phyloP scores from a whole-genome alignment of 441 rosid genomes.

The Melastoma candidum region DNA sequence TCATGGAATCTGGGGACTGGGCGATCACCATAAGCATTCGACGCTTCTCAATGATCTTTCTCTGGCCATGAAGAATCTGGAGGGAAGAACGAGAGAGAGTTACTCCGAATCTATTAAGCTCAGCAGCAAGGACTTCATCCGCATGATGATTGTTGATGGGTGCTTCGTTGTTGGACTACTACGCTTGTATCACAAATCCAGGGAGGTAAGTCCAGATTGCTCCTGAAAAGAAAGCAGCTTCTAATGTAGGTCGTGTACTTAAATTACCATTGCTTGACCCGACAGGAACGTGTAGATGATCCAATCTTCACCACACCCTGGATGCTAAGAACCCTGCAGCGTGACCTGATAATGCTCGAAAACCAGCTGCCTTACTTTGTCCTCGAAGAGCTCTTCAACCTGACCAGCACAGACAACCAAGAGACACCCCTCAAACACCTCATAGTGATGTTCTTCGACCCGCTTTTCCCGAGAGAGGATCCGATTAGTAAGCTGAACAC shows the following conservation, averaged over 20 bases:
- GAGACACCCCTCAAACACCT: background rate
- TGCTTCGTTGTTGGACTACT: slow-evolving; percentile 34
- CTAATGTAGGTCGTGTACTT: too few species aligned
- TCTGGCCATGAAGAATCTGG: slow-evolving; percentile 4
- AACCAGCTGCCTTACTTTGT: slow-evolving; percentile 11
- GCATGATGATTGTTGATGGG: slow-evolving; percentile 40
- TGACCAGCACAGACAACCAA: background rate
- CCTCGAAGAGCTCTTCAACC: background rate
- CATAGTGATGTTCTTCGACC: slow-evolving; percentile 4
- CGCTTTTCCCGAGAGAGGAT: background rate
- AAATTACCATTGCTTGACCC: too few species aligned
- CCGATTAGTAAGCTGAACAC: background rate
- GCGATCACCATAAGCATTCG: too few species aligned
- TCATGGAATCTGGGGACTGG: too few species aligned
- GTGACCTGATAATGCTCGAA: slow-evolving; percentile 3
- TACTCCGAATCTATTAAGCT: slow-evolving; percentile 23
- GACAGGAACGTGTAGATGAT: slow-evolving; percentile 1
- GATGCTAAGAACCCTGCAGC: slow-evolving; percentile 6
- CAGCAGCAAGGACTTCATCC: slow-evolving; percentile 15
- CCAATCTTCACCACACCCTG: slow-evolving; percentile 5
- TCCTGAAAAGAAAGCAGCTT: too few species aligned
- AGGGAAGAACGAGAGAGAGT: slow-evolving; percentile 21
- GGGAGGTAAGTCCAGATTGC: too few species aligned
- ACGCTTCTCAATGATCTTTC: too few species aligned
- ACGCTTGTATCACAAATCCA: slow-evolving; percentile 5